A percentile compares a stretch with the other conserved stretches of the same genome.
phyloP scores from a whole-genome alignment of 345 rosid genomes.

The Camelina neglecta region DNA sequence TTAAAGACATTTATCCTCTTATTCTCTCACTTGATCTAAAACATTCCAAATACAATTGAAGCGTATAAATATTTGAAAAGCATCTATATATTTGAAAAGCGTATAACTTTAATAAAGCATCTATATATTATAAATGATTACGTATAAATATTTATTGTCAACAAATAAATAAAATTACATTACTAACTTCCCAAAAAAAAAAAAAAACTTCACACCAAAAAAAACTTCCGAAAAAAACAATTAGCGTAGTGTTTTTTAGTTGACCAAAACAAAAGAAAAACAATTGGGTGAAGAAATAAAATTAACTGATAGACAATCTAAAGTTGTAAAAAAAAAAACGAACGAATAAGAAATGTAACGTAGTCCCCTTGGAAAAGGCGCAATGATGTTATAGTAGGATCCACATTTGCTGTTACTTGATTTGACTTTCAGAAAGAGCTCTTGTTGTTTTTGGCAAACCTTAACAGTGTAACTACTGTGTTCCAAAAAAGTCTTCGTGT shows the following conservation, averaged over 20 bases:
- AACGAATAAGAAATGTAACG: constrained; percentile 26
- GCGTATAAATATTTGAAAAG: too few species aligned
- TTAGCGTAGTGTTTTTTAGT: too few species aligned
- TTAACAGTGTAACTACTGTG: background rate
- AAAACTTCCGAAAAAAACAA: background rate
- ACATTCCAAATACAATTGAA: background rate
- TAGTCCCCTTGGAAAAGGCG: background rate
- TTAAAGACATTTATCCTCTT: background rate
- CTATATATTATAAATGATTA: background rate
- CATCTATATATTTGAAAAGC: too few species aligned
- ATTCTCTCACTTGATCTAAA: background rate
- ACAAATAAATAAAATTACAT: background rate
- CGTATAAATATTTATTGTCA: background rate
- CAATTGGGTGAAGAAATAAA: too few species aligned
- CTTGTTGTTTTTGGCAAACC: constrained; percentile 14
- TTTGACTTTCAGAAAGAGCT: constrained; percentile 17
- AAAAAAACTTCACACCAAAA: too few species aligned
- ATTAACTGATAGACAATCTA: constrained; percentile 1
- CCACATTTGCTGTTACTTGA: constrained; percentile 15
- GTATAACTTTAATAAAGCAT: background rate
- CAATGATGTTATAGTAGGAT: constrained; percentile 2
- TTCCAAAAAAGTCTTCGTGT: constrained; percentile 13
- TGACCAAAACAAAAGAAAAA: too few species aligned
- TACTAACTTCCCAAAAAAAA: too few species aligned
- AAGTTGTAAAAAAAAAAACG: background rate